Evolutionary conservation across 768 basidiomycete species (phyloP).

Genomic region (Pilatotrama ljubarskyi): DNA sequence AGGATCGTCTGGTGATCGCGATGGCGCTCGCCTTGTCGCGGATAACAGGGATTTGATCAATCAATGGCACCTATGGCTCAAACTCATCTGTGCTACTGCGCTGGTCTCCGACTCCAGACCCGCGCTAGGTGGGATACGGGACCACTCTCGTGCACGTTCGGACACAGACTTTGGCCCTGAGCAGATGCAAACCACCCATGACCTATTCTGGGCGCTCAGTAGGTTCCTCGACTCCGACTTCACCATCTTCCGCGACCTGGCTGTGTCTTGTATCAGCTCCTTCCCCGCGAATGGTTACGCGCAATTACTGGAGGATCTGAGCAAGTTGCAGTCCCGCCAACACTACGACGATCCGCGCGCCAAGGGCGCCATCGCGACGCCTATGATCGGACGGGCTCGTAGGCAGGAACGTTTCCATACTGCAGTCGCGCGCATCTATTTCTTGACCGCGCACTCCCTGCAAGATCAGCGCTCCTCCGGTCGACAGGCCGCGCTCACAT

Average conservation of each 20-base stretch:
- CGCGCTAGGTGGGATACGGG: slow-evolving; percentile 52
- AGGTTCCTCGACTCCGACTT: slow-evolving; percentile 89
- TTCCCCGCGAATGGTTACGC: slow-evolving; percentile 78
- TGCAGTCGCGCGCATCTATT: slow-evolving; percentile 86
- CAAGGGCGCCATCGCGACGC: slow-evolving; percentile 43
- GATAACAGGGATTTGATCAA: slow-evolving; percentile 63
- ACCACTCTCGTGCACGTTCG: slow-evolving; percentile 69
- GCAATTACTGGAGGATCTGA: slow-evolving; percentile 81
- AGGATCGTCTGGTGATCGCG: slow-evolving; percentile 45
- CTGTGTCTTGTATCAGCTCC: slow-evolving; percentile 85
- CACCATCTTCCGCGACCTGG: slow-evolving; percentile 78
- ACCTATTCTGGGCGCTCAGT: slow-evolving; percentile 80
- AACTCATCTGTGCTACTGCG: slow-evolving; percentile 82
- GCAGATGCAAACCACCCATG: slow-evolving; percentile 77
- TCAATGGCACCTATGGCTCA: slow-evolving; percentile 86
- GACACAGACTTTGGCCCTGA: slow-evolving; percentile 80
- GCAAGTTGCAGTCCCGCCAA: slow-evolving; percentile 75
- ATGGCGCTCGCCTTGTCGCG: slow-evolving; percentile 50
- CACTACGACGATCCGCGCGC: slow-evolving; percentile 75
- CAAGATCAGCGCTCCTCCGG: slow-evolving; percentile 68
- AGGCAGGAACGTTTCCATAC: slow-evolving; percentile 81
- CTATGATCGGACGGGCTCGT: slow-evolving; percentile 56
- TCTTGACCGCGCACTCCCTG: slow-evolving; percentile 76
- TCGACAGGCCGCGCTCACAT: slow-evolving; percentile 70
- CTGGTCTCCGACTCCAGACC: slow-evolving; percentile 62